A percentile compares a stretch with the other conserved stretches of the same genome.
Conservation (phyloP, 2,329 filamentous ascomycete species). For the Colletotrichum sp. region DNA sequence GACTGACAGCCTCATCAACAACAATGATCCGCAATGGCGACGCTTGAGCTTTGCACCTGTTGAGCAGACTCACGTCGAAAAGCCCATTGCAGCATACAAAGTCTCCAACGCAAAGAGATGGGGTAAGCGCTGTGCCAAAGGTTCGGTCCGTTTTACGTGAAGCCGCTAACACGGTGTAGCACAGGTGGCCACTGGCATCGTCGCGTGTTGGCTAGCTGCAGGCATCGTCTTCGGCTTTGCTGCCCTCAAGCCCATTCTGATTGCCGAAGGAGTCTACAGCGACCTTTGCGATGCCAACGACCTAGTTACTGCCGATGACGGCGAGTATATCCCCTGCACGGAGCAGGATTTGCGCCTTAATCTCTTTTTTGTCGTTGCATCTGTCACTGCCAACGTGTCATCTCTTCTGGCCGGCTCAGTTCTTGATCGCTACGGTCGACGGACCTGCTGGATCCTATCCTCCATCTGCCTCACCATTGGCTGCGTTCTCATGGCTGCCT, state of each 20-base stretch:
- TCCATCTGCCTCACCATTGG: slow-evolving; percentile 72
- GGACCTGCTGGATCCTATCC: slow-evolving; percentile 75
- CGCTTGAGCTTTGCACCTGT: slow-evolving; percentile 31
- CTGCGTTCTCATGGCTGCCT: slow-evolving; percentile 74
- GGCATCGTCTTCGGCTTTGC: slow-evolving; percentile 87
- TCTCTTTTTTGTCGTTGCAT: slow-evolving; percentile 90
- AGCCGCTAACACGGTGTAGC: slow-evolving; percentile 44
- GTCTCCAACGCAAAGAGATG: slow-evolving; percentile 30
- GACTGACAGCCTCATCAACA: neutral
- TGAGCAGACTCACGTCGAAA: slow-evolving; percentile 28
- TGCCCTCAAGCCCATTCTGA: slow-evolving; percentile 83
- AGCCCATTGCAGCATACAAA: slow-evolving; percentile 34
- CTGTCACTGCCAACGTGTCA: slow-evolving; percentile 85
- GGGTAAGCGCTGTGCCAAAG: slow-evolving; percentile 19
- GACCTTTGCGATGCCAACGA: slow-evolving; percentile 57
- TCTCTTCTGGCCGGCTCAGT: slow-evolving; percentile 86
- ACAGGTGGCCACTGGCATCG: slow-evolving; percentile 71
- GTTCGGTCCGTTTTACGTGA: neutral
- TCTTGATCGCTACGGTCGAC: slow-evolving; percentile 83
- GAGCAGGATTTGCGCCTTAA: slow-evolving; percentile 69
- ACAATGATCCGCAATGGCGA: slow-evolving; percentile 24
- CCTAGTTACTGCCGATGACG: slow-evolving; percentile 16
- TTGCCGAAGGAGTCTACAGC: slow-evolving; percentile 73
- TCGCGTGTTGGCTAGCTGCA: slow-evolving; percentile 77
- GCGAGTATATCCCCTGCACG: slow-evolving; percentile 41